Base-by-base conservation (phyloP, 805 yeast genomes). In the Teunomyces barrocoloradensis region DNA sequence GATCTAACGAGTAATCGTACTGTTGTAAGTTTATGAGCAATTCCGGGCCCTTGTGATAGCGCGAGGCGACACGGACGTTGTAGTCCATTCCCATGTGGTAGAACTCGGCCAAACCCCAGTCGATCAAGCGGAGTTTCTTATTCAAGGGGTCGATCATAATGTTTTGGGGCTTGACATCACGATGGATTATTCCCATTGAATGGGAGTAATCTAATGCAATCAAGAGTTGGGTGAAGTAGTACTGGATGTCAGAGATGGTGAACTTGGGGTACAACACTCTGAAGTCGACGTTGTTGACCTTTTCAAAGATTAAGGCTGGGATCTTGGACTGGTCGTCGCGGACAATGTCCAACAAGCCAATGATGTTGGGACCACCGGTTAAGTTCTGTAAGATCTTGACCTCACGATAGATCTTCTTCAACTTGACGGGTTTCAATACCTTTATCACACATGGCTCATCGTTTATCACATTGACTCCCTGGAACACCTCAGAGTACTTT, bases 61-160 rank as follows among this genome's bases (percentile, higher is more conserved):
- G 73, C 4, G 96, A 88, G 2, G 97, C 97, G 13, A 91, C 97
- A 54, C 97, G 78, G 17, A 91, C 97, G 60, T 91, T 91, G 60
- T 88, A 91, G 58, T 89, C 96, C 63, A 82, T 86, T 11, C 89
- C 89, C 20, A 89, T 82, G 63, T 91, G 97, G 61, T 90, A 90
- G 63, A 89, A 90, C 65, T 91, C 97, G 6, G 97, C 97, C 44
- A 91, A 71, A 6, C 97, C 97, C 97, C 97, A 91, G 67, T 91
- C 97, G 46, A 91, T 90, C 53, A 90, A 77, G 53, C 96, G 79
- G 56, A 91, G 70, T 59, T 79, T 81, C 65, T 71, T 82, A 52
- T 75, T 78, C 50, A 77, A 71, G 46, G 88, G 96, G 65, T 91
- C 97, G 56, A 91, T 91, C 96, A 91, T 91, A 53, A 91, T 87